These are phyloP conservation scores for Diaporthe amygdali DNA, from an alignment of 2,329 filamentous ascomycete genomes.

Conservation along the genomic window DNA sequence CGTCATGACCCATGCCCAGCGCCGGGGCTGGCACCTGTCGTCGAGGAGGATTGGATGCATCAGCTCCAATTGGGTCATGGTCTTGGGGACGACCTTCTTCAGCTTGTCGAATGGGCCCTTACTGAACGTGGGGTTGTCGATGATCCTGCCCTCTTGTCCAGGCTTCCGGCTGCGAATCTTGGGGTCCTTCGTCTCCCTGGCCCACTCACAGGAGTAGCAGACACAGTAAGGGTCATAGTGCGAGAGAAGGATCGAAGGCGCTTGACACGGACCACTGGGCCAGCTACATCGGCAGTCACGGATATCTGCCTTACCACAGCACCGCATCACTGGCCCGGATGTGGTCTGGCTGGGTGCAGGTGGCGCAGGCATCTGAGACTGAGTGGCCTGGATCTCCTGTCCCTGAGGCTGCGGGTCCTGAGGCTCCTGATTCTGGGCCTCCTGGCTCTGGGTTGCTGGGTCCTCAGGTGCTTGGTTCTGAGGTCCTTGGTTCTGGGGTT, in stretches of 20 bases:
- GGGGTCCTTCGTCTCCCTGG: neutral
- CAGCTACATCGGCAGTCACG: neutral
- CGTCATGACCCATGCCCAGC: neutral
- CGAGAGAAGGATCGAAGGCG: neutral
- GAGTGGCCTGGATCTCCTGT: too few relatives aligned
- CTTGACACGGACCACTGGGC: neutral
- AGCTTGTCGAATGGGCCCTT: too few relatives aligned
- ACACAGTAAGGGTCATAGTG: neutral
- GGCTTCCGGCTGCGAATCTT: neutral
- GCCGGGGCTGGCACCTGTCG: neutral
- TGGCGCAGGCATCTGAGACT: too few relatives aligned
- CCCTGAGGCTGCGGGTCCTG: too few relatives aligned
- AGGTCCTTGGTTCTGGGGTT: neutral
- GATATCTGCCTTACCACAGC: neutral
- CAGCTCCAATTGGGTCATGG: neutral
- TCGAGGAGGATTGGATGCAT: neutral
- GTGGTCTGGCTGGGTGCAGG: too few relatives aligned
- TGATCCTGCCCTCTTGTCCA: accelerated
- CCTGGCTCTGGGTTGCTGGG: too few relatives aligned
- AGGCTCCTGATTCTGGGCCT: too few relatives aligned
- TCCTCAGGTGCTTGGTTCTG: too few relatives aligned
- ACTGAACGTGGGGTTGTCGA: neutral
- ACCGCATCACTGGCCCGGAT: neutral
- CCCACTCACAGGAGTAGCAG: neutral
- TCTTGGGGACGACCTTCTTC: neutral